Evolutionary conservation across 768 basidiomycete genomes (phyloP).

Genomic region (Ephemerocybe angulata): DNA sequence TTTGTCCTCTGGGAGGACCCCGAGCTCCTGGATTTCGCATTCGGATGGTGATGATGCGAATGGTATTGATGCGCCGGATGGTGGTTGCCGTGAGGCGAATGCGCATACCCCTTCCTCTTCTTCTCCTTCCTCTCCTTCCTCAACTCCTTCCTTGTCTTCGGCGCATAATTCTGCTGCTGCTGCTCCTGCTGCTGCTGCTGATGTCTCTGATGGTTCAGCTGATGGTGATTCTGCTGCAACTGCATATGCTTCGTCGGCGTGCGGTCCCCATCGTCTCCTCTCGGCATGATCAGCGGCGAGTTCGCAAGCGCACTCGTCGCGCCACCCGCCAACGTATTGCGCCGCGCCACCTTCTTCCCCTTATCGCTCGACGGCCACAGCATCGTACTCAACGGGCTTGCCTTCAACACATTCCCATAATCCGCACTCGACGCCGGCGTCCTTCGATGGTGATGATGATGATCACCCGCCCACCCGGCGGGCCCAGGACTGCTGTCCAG

Average conservation of each 20-base stretch:
- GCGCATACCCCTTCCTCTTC: slow-evolving; percentile 45
- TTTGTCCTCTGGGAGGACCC: slow-evolving; percentile 49
- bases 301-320: slow-evolving; percentile 32
- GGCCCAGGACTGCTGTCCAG: slow-evolving; percentile 17
- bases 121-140: slow-evolving; percentile 68
- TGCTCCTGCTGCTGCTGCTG: slow-evolving; percentile 23
- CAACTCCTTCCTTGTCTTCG: slow-evolving; percentile 61
- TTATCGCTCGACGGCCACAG: slow-evolving; percentile 45
- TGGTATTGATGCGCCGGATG: slow-evolving; percentile 33
- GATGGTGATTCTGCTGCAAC: slow-evolving; percentile 22
- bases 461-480: slow-evolving; percentile 36
- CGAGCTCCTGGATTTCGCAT: slow-evolving; percentile 55
- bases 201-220: slow-evolving; percentile 19
- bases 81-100: slow-evolving; percentile 38
- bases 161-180: slow-evolving; percentile 33
- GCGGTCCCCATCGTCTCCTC: slow-evolving; percentile 50
- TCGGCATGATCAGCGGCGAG: slow-evolving; percentile 51
- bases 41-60: slow-evolving; percentile 61
- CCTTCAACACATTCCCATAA: slow-evolving; percentile 49
- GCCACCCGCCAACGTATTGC: slow-evolving; percentile 28
- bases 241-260: slow-evolving; percentile 43
- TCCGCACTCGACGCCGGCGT: slow-evolving; percentile 33
- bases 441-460: slow-evolving; percentile 27
- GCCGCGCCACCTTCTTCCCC: slow-evolving; percentile 22
- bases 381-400: slow-evolving; percentile 53